phyloP scores from a whole-genome alignment of 78 protist species.

The Cyanophora paradoxa region DNA sequence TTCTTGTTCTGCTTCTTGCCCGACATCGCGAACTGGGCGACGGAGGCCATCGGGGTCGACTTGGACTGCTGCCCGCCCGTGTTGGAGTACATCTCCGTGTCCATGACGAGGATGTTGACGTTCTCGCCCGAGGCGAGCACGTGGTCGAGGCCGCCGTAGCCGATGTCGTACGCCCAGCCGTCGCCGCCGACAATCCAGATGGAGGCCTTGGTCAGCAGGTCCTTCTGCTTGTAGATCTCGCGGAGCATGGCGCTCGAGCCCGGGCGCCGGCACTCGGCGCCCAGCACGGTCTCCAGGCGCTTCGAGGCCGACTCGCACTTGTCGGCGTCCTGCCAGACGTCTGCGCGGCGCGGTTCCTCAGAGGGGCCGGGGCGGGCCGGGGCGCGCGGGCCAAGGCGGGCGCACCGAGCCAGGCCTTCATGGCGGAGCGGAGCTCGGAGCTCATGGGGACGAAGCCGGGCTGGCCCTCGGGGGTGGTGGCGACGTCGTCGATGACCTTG shows the following conservation, averaged over 20 bases:
- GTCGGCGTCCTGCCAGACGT: too few relatives aligned
- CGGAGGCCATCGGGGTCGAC: conserved; percentile 43
- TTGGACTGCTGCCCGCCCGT: conserved; percentile 61
- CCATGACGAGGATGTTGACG: conserved; percentile 64
- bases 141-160: conserved; percentile 69
- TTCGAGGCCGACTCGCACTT: too few relatives aligned
- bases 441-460: too few relatives aligned
- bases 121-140: conserved; percentile 67
- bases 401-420: too few relatives aligned
- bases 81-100: conserved; percentile 66
- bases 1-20: conserved; percentile 51
- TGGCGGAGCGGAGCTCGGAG: too few relatives aligned
- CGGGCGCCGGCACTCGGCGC: too few relatives aligned
- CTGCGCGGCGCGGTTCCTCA: too few relatives aligned
- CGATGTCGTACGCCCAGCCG: conserved; percentile 78
- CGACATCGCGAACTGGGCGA: conserved; percentile 47
- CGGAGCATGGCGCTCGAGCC: too few relatives aligned
- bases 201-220: conserved; percentile 8
- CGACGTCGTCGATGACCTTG: background rate
- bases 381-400: too few relatives aligned
- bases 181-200: conserved; percentile 74
- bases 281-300: too few relatives aligned
- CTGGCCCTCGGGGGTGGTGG: too few relatives aligned
- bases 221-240: background rate
- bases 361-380: too few relatives aligned